Evolutionary conservation across 1,284 basidiomycete genomes (phyloP).

Genomic region (Fomitiporia mediterranea): DNA sequence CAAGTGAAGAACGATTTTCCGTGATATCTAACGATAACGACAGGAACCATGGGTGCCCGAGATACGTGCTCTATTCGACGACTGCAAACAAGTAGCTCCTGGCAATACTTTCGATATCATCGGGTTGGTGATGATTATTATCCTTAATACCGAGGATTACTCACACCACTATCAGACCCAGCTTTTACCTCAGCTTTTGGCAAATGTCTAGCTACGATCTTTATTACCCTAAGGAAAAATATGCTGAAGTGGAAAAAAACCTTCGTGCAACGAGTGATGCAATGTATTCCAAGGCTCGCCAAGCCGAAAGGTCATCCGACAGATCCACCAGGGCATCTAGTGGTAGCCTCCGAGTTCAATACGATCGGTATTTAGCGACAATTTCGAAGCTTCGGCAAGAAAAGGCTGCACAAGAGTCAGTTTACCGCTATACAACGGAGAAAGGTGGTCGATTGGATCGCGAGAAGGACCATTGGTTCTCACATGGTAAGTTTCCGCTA

Average conservation of each 20-base stretch:
- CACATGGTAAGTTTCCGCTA: slow-evolving; percentile 49
- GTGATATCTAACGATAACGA: too few species aligned
- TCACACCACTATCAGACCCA: slow-evolving; percentile 48
- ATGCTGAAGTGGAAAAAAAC: slow-evolving; percentile 63
- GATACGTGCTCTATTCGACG: slow-evolving; percentile 62
- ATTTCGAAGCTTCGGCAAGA: slow-evolving; percentile 20
- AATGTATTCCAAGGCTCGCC: slow-evolving; percentile 53
- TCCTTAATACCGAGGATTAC: background rate
- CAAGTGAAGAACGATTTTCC: too few species aligned
- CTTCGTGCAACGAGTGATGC: slow-evolving; percentile 54
- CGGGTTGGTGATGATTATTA: slow-evolving; percentile 47
- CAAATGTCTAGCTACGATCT: slow-evolving; percentile 88
- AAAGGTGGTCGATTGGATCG: slow-evolving; percentile 49
- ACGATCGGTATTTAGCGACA: slow-evolving; percentile 4
- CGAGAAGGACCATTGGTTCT: slow-evolving; percentile 90
- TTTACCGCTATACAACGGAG: slow-evolving; percentile 20
- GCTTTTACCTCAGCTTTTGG: slow-evolving; percentile 94
- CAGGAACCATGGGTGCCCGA: slow-evolving; percentile 72
- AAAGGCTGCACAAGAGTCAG: slow-evolving; percentile 19
- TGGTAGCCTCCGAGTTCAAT: slow-evolving; percentile 3
- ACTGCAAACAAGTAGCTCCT: slow-evolving; percentile 64
- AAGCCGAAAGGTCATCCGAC: slow-evolving; percentile 53
- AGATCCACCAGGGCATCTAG: slow-evolving; percentile 3
- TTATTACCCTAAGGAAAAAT: slow-evolving; percentile 60
- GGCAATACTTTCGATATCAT: slow-evolving; percentile 58